Evolutionary conservation across 805 yeast genomes (phyloP).

Genomic region (Metschnikowia sp.): DNA sequence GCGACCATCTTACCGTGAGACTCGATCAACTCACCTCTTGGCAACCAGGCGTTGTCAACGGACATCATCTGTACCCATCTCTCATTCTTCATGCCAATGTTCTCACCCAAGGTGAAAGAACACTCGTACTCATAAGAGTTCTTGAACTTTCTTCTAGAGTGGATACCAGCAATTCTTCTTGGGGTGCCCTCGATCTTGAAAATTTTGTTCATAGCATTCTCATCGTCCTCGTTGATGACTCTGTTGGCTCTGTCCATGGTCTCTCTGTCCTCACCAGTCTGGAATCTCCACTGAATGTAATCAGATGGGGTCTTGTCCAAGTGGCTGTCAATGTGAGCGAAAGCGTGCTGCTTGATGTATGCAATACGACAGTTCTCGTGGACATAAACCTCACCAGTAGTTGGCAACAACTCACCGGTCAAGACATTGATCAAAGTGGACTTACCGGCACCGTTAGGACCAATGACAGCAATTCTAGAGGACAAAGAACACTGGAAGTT

Average conservation of each 20-base stretch:
- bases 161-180: slow-evolving; percentile 94
- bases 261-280: slow-evolving; percentile 99
- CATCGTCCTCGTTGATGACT: slow-evolving; percentile 95
- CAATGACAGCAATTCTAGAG: slow-evolving; percentile 99
- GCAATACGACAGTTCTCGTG: slow-evolving; percentile 99
- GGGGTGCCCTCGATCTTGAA: slow-evolving; percentile 98
- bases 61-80: slow-evolving; percentile 99
- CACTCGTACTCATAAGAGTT: slow-evolving; percentile 99
- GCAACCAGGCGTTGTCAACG: slow-evolving; percentile 99
- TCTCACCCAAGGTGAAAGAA: slow-evolving; percentile 96
- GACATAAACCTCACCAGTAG: slow-evolving; percentile 97
- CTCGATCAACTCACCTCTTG: slow-evolving; percentile 97
- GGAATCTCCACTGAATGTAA: slow-evolving; percentile 99
- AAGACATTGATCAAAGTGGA: slow-evolving; percentile 97
- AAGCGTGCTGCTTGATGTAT: slow-evolving; percentile 99
- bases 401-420: slow-evolving; percentile 99
- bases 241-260: slow-evolving; percentile 99
- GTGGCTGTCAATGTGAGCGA: slow-evolving; percentile 98
- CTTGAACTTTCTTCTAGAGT: slow-evolving; percentile 99
- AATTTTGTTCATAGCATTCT: slow-evolving; percentile 98
- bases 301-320: slow-evolving; percentile 99
- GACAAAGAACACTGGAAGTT: slow-evolving; percentile 99
- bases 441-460: slow-evolving; percentile 99
- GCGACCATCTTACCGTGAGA: slow-evolving; percentile 97
- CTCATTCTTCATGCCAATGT: slow-evolving; percentile 98